Evolutionary conservation across 768 basidiomycete species (phyloP), one percentile per base, ranked within the genome.

Genomic region (Candolleomyces aberdarensis): DNA sequence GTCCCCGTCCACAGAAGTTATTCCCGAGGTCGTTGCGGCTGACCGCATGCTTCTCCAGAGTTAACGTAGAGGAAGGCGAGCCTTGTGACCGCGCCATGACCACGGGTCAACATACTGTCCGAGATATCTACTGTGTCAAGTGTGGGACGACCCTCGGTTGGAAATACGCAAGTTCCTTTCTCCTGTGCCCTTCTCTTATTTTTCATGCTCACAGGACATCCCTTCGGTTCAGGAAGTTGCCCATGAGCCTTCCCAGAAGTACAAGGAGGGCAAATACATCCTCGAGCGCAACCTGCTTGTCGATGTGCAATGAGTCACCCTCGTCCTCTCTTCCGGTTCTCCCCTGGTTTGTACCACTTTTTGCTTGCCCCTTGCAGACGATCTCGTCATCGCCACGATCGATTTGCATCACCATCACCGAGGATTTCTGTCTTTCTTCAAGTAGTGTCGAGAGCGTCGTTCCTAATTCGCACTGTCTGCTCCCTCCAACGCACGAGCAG

Each of bases 211-310:
- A 36, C 36, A 36, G 36, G 36, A 36, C 55, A 53, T n/a, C 46
- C 31, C 50, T 49, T 11, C 36, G 36, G 36, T 36, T 3, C 68
- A 97, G 96, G 96, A 97, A 73, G 86, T 86, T 59, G 96, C 96
- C 15, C 97, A 87, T 71, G 96, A 98, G 70, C 71, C 81, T 11
- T 83, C 87, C 8, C 96, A 99, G 83, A 93, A 90, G 75, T 99
- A 98, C 82, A 99, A 99, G 72, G 96, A 99, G 78, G 94, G 95
- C 71, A 95, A 95, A 80, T 97, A 86, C 75, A 98, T 99, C 72
- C 91, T 99, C 64, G 96, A 99, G 77, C 89, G 93, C 69, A 92
- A 91, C 71, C 82, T 94, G 68, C 88, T 94, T 69, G 82, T 87
- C 66, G 92, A 94, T 69, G 92, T 94, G 58, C 89, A 94, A 78